A percentile compares a stretch with the other conserved stretches of the same genome.
Conservation (phyloP, 495 filamentous ascomycete genomes). For the Entonaema liquescens region DNA sequence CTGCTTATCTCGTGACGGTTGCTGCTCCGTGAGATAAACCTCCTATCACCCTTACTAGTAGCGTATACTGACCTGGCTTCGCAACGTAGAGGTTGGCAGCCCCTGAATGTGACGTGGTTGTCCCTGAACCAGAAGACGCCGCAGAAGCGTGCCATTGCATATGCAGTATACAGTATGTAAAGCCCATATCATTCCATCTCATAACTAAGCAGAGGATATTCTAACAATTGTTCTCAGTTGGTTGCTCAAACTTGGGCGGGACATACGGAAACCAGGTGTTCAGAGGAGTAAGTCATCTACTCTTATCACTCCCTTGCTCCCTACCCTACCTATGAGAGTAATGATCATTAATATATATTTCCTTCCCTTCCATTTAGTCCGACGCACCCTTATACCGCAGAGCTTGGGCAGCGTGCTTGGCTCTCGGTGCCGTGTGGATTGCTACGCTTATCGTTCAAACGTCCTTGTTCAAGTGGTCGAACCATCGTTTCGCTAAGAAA, state of each 20-base stretch:
- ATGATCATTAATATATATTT: not conserved
- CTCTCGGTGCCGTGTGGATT: constrained; percentile 32
- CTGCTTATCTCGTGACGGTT: constrained; percentile 29
- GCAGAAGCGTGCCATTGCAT: constrained; percentile 28
- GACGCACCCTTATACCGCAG: constrained; percentile 29
- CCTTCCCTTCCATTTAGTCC: constrained; percentile 1
- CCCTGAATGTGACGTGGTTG: constrained; percentile 32
- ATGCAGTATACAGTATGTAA: constrained; percentile 26
- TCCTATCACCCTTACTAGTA: not conserved
- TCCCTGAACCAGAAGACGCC: constrained; percentile 31
- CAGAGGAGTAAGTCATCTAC: constrained; percentile 25
- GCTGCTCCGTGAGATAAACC: constrained; percentile 23
- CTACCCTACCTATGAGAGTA: too few relatives aligned
- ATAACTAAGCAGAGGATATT: not conserved
- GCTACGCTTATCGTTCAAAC: constrained; percentile 22
- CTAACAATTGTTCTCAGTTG: constrained; percentile 18
- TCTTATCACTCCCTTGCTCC: not conserved
- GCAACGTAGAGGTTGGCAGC: constrained; percentile 26
- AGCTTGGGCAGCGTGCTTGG: constrained; percentile 29
- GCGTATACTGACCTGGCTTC: not conserved
- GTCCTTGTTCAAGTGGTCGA: constrained; percentile 29
- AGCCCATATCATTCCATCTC: not conserved
- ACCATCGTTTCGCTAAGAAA: constrained; percentile 23
- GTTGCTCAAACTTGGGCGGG: constrained; percentile 30
- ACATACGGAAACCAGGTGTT: constrained; percentile 36